phyloP scores from a whole-genome alignment of 1,139 yeast species.

The Blastobotrys arbuscula region DNA sequence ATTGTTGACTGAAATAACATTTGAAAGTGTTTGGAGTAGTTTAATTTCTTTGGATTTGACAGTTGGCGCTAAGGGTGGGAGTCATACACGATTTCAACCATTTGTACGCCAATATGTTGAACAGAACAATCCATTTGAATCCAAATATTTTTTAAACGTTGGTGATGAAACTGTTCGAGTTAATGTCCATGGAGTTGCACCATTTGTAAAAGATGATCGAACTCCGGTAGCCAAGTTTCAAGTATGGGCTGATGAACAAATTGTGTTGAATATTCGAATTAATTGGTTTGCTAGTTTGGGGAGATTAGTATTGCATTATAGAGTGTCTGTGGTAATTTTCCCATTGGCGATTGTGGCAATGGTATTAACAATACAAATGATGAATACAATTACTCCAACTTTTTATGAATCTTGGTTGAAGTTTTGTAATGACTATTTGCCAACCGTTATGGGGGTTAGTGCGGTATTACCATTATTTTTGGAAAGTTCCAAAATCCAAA shows the following conservation, averaged over 20 bases:
- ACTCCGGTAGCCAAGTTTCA: conserved; percentile 30
- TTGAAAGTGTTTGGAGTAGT: conserved; percentile 50
- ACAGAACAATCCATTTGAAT: conserved; percentile 54
- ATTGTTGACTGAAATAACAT: conserved; percentile 31
- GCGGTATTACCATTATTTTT: conserved; percentile 41
- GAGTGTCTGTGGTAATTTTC: conserved; percentile 32
- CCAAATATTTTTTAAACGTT: conserved; percentile 65
- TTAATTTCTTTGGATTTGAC: conserved; percentile 27
- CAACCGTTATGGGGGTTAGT: conserved; percentile 23
- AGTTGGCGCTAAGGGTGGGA: conserved; percentile 36
- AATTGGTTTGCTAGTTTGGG: conserved; percentile 35
- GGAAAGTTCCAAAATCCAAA: conserved; percentile 15
- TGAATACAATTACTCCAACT: not conserved
- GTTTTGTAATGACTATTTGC: conserved; percentile 27
- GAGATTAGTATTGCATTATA: conserved; percentile 32
- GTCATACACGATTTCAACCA: conserved; percentile 49
- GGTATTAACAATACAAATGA: conserved; percentile 25
- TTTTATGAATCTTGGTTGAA: conserved; percentile 45
- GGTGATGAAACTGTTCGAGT: conserved; percentile 37
- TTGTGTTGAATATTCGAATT: conserved; percentile 28
- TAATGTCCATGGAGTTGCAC: conserved; percentile 67
- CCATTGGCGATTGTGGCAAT: conserved; percentile 30
- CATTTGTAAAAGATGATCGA: conserved; percentile 45
- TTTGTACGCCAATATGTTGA: conserved; percentile 55
- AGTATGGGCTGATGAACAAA: conserved; percentile 33